Base-by-base conservation (phyloP, 805 yeast species). In the Lipomyces mesembrius region DNA sequence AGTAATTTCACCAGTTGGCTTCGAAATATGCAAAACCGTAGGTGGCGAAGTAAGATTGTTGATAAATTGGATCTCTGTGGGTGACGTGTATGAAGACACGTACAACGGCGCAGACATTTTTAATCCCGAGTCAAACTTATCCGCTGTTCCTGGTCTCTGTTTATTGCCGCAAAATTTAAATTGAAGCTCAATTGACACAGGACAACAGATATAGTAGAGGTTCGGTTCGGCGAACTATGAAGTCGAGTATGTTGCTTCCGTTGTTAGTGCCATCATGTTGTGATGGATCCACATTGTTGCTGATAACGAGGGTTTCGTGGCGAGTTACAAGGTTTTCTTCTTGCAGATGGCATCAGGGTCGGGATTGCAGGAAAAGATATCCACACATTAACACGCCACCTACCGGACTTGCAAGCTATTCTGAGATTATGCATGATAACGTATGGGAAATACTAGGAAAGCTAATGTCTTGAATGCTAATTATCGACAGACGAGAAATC, bases 1-100 rank as follows among this genome's bases (percentile, higher is more conserved):
- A 3, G 68, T 20, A 25, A 73, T 56, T 12, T 64, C 67, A 2
- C 77, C 77, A 32, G 65, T 68, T n/a, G 75, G 75, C 64, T 70
- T 72, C 34, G 74, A 61, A 29, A 74, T 64, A 27, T 67, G 72
- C 54, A 69, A 64, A 22, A 67, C 69, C 12, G 65, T 68, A 12
- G 67, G 70, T 58, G 70, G 72, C 39, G 71, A 67, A 17, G 71
- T 67, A 52, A 59, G 56, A 43, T 66, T 68, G 62, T 68, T 68
- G 58, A 66, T 61, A 49, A 68, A 67, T 49, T 54, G 65, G 35
- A 68, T 60, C 61, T 63, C 71, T 1, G 62, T 35, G 49, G 62
- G 27, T 12, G 67, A 66, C 34, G 63, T 27, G 61, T 58, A 59
- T 55, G 70, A 58, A 22, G 71, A 63, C 43, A 68, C 62, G 57